Evolutionary conservation across 139 green algal species (phyloP).

Genomic region (Chlamydomonas sp.): DNA sequence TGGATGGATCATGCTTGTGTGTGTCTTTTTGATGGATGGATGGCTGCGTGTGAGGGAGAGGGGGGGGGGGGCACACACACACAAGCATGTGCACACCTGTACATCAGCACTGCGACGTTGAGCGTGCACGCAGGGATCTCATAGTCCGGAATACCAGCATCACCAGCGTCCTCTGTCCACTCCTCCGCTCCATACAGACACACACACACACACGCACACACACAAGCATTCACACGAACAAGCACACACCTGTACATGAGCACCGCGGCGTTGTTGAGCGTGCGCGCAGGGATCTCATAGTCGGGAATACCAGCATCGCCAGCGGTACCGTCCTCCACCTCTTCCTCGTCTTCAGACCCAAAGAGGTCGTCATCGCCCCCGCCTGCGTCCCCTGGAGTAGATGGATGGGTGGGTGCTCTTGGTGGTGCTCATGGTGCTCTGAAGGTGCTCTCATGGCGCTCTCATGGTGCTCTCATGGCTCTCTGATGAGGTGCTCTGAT

Average conservation of each 20-base stretch:
- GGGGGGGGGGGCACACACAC: too few species aligned
- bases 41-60: too few species aligned
- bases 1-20: too few species aligned
- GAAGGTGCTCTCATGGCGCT: too few species aligned
- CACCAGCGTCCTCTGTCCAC: background rate
- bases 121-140: slow-evolving; percentile 50
- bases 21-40: too few species aligned
- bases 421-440: too few species aligned
- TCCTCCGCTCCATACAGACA: slow-evolving; percentile 21
- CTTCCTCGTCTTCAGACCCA: slow-evolving; percentile 24
- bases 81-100: slow-evolving; percentile 32
- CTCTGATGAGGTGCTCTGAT: too few species aligned
- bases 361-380: slow-evolving; percentile 29
- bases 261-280: slow-evolving; percentile 86
- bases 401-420: too few species aligned
- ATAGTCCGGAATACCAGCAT: slow-evolving; percentile 8
- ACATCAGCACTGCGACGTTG: slow-evolving; percentile 73
- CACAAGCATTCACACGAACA: too few species aligned
- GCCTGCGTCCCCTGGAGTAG: background rate
- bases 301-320: background rate
- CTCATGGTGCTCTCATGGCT: too few species aligned
- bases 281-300: slow-evolving; percentile 31
- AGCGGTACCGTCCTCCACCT: slow-evolving; percentile 14
- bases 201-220: too few species aligned
- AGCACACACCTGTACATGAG: slow-evolving; percentile 44